Percentiles rank a stretch among this genome's conserved stretches.
Conservation (phyloP, 2,329 filamentous ascomycete genomes). For the Furcasterigmium furcatum region DNA sequence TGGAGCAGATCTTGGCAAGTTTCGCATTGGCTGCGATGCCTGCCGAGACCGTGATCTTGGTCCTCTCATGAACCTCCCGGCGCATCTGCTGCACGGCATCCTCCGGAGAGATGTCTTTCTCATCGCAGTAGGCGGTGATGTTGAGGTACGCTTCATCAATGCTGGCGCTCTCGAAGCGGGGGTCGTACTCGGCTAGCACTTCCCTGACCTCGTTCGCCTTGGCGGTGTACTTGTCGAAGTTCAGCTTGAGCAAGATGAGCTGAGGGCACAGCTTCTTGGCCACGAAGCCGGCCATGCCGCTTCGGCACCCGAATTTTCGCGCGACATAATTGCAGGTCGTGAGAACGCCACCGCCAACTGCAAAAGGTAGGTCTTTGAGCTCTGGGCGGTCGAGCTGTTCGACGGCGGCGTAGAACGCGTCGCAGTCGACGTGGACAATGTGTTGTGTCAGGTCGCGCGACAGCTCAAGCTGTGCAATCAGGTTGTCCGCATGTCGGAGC, state of each 20-base stretch:
- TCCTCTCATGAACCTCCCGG: slow-evolving; percentile 68
- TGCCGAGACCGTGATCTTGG: slow-evolving; percentile 85
- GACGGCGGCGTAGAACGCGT: slow-evolving; percentile 95
- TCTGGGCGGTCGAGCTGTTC: slow-evolving; percentile 83
- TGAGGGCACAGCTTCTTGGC: slow-evolving; percentile 91
- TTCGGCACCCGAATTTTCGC: slow-evolving; percentile 83
- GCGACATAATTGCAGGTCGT: slow-evolving; percentile 83
- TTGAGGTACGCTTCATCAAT: slow-evolving; percentile 97
- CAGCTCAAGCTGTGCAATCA: slow-evolving; percentile 75
- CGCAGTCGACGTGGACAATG: slow-evolving; percentile 91
- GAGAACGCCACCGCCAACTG: slow-evolving; percentile 70
- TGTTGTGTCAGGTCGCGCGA: slow-evolving; percentile 78
- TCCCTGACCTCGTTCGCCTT: slow-evolving; percentile 87
- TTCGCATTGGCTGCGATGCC: slow-evolving; percentile 93
- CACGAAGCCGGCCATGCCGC: slow-evolving; percentile 94
- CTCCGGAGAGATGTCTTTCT: slow-evolving; percentile 65
- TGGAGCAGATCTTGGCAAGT: slow-evolving; percentile 92
- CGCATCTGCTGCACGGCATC: slow-evolving; percentile 77
- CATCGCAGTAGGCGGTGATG: slow-evolving; percentile 79
- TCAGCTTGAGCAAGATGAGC: slow-evolving; percentile 76
- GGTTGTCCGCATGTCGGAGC: slow-evolving; percentile 72
- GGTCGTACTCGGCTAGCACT: slow-evolving; percentile 83
- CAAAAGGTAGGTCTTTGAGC: slow-evolving; percentile 82
- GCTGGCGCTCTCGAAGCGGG: slow-evolving; percentile 86
- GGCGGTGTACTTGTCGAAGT: slow-evolving; percentile 85